Percentiles rank a stretch among this genome's conserved stretches.
Evolutionary conservation across 164 flowering plant species (phyloP).

Genomic region (Tetrastigma voinierianum): DNA sequence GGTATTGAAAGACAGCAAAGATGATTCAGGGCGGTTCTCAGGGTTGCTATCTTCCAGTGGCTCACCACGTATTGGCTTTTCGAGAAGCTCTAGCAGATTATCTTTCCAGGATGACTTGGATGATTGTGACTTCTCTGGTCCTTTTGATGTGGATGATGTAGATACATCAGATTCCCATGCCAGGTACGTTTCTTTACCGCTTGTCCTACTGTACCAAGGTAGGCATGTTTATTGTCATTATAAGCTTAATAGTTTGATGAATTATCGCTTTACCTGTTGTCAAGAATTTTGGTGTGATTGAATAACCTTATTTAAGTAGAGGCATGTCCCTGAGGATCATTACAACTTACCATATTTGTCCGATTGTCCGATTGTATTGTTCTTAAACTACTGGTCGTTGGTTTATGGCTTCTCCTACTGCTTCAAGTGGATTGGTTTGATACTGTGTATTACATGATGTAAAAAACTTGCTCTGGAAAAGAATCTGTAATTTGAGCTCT

Average conservation of each 20-base stretch:
- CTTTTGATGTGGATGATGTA: constrained; percentile 93
- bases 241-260: constrained; percentile 7
- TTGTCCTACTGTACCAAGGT: neutral
- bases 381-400: neutral
- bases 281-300: neutral
- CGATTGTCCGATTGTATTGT: neutral
- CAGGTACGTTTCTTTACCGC: constrained; percentile 43
- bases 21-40: constrained; percentile 79
- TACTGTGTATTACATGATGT: neutral
- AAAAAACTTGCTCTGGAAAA: neutral
- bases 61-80: constrained; percentile 75
- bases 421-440: neutral
- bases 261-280: constrained; percentile 5
- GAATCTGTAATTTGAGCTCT: neutral
- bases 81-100: constrained; percentile 90
- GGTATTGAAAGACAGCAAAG: constrained; percentile 55
- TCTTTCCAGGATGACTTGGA: constrained; percentile 88
- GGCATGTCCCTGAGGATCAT: constrained; percentile 8
- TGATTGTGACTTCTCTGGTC: constrained; percentile 74
- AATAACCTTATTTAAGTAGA: neutral
- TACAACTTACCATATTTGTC: neutral
- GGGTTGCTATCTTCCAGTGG: constrained; percentile 77
- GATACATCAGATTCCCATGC: constrained; percentile 51
- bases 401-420: neutral
- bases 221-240: neutral